These are phyloP conservation scores for Dichotomopilus funicola DNA, from an alignment of 2,329 filamentous ascomycete species.

Conservation along the genomic window DNA sequence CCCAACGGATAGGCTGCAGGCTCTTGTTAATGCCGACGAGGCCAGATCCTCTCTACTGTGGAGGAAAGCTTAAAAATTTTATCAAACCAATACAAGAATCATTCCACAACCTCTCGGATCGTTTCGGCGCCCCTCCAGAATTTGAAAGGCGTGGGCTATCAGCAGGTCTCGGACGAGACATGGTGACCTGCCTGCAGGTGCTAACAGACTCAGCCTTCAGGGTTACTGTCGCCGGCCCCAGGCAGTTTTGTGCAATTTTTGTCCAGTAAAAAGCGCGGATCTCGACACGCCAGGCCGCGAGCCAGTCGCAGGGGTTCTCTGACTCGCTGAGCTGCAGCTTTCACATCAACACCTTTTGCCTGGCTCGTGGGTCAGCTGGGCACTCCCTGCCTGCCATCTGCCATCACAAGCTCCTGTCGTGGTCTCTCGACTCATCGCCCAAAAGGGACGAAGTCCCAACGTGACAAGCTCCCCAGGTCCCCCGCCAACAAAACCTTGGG, in stretches of 20 bases:
- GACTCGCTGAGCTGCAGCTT: slow-evolving; percentile 13
- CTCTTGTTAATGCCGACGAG: too few species aligned
- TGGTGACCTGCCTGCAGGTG: background rate
- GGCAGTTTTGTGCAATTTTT: background rate
- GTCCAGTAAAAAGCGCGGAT: slow-evolving; percentile 13
- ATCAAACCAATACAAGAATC: too few species aligned
- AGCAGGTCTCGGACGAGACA: background rate
- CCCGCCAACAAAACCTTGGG: background rate
- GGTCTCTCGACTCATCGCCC: background rate
- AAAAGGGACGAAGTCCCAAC: background rate
- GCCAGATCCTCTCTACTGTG: too few species aligned
- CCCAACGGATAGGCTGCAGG: too few species aligned
- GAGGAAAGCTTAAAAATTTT: too few species aligned
- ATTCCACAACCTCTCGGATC: too few species aligned
- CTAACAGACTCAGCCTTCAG: background rate
- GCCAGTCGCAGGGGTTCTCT: slow-evolving; percentile 17
- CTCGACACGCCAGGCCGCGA: slow-evolving; percentile 16
- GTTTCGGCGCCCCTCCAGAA: too few species aligned
- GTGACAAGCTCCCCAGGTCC: background rate
- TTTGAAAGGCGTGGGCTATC: too few species aligned
- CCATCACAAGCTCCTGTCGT: slow-evolving; percentile 17
- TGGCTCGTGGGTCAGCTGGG: slow-evolving; percentile 12
- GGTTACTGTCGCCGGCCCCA: background rate
- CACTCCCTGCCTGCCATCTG: slow-evolving; percentile 8
- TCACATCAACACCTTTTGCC: slow-evolving; percentile 17